Evolutionary conservation across 179 eudicot species (phyloP), one percentile per base, ranked within the genome.

Genomic region (Silene coronaria): DNA sequence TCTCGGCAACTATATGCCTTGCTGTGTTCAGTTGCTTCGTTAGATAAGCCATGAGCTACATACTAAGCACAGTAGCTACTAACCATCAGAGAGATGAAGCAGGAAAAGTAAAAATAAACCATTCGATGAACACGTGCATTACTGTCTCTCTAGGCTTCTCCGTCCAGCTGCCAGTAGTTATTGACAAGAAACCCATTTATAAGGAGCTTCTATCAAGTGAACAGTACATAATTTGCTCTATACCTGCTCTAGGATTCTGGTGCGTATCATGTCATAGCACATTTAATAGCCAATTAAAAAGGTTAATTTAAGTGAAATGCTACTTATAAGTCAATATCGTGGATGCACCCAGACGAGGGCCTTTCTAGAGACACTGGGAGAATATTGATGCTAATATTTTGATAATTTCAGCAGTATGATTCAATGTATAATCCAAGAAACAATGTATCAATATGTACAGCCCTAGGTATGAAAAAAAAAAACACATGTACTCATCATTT

Each of bases 1-100:
- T 26, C 23, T 46, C 48, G 36, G 2, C 51, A 3, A 23, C 32
- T 48, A 22, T 13, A 21, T 42, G 21, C 23, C 63, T 22, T 6
- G 38, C 27, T 3, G 17, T 42, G 6, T 57, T 19, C 0, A 57
- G n/a, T 0, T 23, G 11, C 4, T 38, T 24, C 48, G 23, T 14
- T n/a, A 19, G 10, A 68, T 13, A 60, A 60, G 64, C 23, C 64
- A 60, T 60, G 64, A 60, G 22, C 64, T n/a, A 60, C 64, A 60
- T 14, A 60, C 27, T 9, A 22, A 60, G 9, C 64, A 60, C 2
- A 23, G 28, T 1, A 60, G 9, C 3, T 28, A 28, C 32, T 28
- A 28, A 28, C 32, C 38, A 30, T 27, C 38, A 30, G 3, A 14
- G 36, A 61, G 30, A 64, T 1, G 9, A 8, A 28, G 28, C 21